phyloP scores from a whole-genome alignment of 352 stramenopile genomes.

The Stramenopiles sp. region DNA sequence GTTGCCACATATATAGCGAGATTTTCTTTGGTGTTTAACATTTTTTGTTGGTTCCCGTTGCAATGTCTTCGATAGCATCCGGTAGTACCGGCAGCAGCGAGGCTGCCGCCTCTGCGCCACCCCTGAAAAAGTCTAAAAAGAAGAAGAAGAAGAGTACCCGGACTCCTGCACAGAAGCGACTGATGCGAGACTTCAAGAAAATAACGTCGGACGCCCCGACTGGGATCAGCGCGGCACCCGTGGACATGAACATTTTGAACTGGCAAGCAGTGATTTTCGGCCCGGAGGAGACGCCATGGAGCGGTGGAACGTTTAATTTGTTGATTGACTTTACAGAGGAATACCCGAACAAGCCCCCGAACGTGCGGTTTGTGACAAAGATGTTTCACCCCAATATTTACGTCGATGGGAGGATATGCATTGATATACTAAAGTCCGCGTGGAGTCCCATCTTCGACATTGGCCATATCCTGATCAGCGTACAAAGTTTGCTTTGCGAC shows the following conservation, averaged over 20 bases:
- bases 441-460: constrained; percentile 99
- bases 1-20: too few relatives aligned
- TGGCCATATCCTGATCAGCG: constrained; percentile 94
- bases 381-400: constrained; percentile 99
- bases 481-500: constrained; percentile 95
- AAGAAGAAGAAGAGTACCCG: too few relatives aligned
- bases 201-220: constrained; percentile 90
- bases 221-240: constrained; percentile 82
- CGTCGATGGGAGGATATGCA: constrained; percentile 70
- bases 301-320: constrained; percentile 93
- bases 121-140: too few relatives aligned
- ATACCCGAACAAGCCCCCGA: constrained; percentile 97
- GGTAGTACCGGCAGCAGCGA: too few relatives aligned
- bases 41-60: too few relatives aligned
- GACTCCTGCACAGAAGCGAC: too few relatives aligned
- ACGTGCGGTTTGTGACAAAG: constrained; percentile 93
- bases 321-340: constrained; percentile 97
- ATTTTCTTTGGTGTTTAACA: too few relatives aligned
- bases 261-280: constrained; percentile 75
- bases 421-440: constrained; percentile 99
- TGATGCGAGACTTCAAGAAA: too few relatives aligned
- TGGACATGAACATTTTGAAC: constrained; percentile 98
- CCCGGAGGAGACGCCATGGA: constrained; percentile 94
- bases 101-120: too few relatives aligned
- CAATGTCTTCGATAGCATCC: too few relatives aligned